A percentile compares a stretch with the other conserved stretches of the same genome.
Conservation (phyloP, 2,329 filamentous ascomycete genomes). For the Aureobasidium musti region DNA sequence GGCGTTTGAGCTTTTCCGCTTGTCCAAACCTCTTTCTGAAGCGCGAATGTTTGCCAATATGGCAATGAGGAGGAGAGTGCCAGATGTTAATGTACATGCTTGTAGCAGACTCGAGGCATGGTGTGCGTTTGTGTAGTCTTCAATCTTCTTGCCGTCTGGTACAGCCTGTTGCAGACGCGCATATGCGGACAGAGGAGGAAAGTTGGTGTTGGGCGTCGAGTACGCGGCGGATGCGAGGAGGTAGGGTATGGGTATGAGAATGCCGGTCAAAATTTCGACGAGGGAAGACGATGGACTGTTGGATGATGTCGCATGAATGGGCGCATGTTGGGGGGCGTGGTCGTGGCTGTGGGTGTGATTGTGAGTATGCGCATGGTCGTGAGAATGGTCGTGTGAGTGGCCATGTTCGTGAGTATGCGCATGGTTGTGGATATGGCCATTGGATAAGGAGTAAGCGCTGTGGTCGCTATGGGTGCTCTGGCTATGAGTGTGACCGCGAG, state of each 20-base stretch:
- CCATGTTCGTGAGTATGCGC: constrained; percentile 29
- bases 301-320: background rate
- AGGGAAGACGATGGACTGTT: constrained; percentile 41
- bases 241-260: constrained; percentile 54
- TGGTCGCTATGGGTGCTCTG: constrained; percentile 6
- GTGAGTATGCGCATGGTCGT: constrained; percentile 41
- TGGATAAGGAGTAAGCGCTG: background rate
- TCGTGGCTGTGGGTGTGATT: constrained; percentile 42
- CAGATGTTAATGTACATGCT: constrained; percentile 50
- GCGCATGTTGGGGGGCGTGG: constrained; percentile 35
- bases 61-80: constrained; percentile 50
- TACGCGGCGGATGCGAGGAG: constrained; percentile 52
- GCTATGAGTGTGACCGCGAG: constrained; percentile 34
- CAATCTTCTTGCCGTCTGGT: constrained; percentile 32
- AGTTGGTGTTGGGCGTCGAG: constrained; percentile 37
- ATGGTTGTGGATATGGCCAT: constrained; percentile 36
- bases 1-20: constrained; percentile 37
- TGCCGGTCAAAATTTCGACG: constrained; percentile 53
- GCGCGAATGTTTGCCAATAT: constrained; percentile 43
- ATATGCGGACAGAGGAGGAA: constrained; percentile 40
- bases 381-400: constrained; percentile 35
- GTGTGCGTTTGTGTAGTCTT: constrained; percentile 8
- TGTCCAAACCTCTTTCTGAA: constrained; percentile 38
- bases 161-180: constrained; percentile 37
- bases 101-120: constrained; percentile 44